Percentiles rank a stretch among this genome's conserved stretches.
phyloP scores from a whole-genome alignment of 768 basidiomycete species.

The Phylloporus arenicola region DNA sequence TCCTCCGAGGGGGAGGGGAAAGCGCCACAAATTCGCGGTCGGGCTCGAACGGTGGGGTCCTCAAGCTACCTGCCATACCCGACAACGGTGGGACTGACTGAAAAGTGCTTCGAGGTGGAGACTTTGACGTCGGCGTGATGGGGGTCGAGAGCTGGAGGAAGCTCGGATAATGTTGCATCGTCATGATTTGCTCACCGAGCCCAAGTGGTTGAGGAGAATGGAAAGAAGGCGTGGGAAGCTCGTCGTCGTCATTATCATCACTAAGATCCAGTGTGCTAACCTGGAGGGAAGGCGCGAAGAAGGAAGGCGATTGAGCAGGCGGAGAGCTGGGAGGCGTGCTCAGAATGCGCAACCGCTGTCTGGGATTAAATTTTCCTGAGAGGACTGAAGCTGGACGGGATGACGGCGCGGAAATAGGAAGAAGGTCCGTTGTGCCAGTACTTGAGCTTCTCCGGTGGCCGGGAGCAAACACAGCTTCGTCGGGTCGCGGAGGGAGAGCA shows the following conservation, averaged over 20 bases:
- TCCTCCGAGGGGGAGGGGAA: constrained; percentile 60
- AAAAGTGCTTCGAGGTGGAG: constrained; percentile 17
- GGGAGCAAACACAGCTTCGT: constrained; percentile 37
- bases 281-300: constrained; percentile 22
- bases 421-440: constrained; percentile 24
- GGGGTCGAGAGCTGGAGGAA: constrained; percentile 56
- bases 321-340: constrained; percentile 48
- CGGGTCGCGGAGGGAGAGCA: constrained; percentile 62
- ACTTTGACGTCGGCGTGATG: constrained; percentile 29
- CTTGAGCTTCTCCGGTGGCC: constrained; percentile 33
- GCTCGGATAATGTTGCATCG: constrained; percentile 48
- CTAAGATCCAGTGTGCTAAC: constrained; percentile 24
- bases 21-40: constrained; percentile 44
- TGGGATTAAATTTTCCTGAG: constrained; percentile 33
- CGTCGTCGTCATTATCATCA: constrained; percentile 22
- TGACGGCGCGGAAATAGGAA: constrained; percentile 45
- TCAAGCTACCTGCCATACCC: background rate
- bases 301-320: constrained; percentile 21
- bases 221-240: constrained; percentile 22
- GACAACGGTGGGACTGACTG: constrained; percentile 23
- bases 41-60: constrained; percentile 21
- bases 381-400: constrained; percentile 32
- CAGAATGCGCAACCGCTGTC: constrained; percentile 61
- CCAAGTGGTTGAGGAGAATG: constrained; percentile 33
- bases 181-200: constrained; percentile 57